Evolutionary conservation across 2,329 filamentous ascomycete genomes (phyloP), one percentile per base, ranked within the genome.

Genomic region (Didymella pinodella): DNA sequence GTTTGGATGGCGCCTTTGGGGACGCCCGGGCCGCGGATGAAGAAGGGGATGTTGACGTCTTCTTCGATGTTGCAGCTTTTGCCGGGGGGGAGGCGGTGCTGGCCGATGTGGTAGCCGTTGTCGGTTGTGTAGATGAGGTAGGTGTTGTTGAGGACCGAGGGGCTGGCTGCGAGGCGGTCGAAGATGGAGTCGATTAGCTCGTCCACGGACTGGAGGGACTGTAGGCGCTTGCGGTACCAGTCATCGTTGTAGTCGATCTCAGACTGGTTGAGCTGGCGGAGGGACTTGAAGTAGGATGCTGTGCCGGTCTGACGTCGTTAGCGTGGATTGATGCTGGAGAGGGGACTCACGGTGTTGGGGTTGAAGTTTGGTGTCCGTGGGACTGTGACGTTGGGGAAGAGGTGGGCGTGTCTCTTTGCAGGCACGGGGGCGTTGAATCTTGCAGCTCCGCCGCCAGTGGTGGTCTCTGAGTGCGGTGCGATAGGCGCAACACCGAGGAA

Each of bases 361-460:
- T 92, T 92, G 74, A 91, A 92, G 69, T 86, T 86, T 0, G 80
- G 76, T 0, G 83, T 87, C 8, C 89, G 79, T 0, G 89, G 89
- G 0, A 90, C 83, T 22, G 79, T 83, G 0, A 80, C 82, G 28
- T 85, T 82, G 2, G 81, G 71, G 69, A 92, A 92, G 0, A 91
- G 80, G 68, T 88, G 75, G 40, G 81, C 78, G 62, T 92, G 88
- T 43, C 88, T 80, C 41, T 85, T 78, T 0, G 87, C 82, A 0
- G 88, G 82, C 16, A 89, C 79, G 0, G 87, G 87, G 86, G 79
- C 79, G 5, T 80, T 77, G 69, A 84, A 81, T 0, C 62, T 57
- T 4, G 45, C 48, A 18, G 54, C 45, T 14, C 59, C 36, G 0
- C 46, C 49, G 3, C 49, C 47, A 6, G 54, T 58, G 12, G 22